Base-by-base conservation (phyloP, 805 yeast species). In the Torulaspora delbrueckii region DNA sequence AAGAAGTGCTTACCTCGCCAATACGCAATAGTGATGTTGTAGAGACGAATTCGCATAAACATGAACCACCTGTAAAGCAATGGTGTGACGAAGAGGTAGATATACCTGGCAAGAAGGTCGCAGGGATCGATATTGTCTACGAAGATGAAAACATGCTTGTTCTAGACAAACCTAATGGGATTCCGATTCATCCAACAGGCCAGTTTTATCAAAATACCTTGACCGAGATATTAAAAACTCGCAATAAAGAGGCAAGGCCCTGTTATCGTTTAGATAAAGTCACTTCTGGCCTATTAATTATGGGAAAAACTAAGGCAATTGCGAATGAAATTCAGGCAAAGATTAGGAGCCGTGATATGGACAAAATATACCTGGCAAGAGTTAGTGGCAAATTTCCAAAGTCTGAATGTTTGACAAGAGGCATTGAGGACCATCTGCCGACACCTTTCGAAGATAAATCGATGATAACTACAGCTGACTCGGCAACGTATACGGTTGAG, bases 161-260 rank as follows among this genome's bases (percentile, higher is more conserved):
- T 3, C 80, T 93, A 10, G 91, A 91, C 65, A 93, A 93, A 55
- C 99, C 99, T 0, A 75, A 86, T 4, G 98, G 99, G 0, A 74
- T 93, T 1, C 98, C 98, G 0, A 91, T 87, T 1, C 99, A 93
- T 62, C 98, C 99, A 2, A 84, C 96, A 0, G 98, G 98, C 0
- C 70, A 86, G 50, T 80, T 81, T 71, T 63, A 89, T 59, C 78
- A 79, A 62, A 78, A 82, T 60, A 78, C 95, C 1, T 74, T 87
- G 27, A 84, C 91, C 4, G 83, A 81, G 59, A 74, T 89, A 4
- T 66, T 91, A 55, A 93, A 88, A 54, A 63, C 70, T 43, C 84
- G 82, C 1, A 69, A 75, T 25, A 68, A 46, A 27, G 38, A 64
- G 4, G 89, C 79, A 2, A 90, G 84, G 56, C 84, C 93, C 0